Percentiles rank a stretch among this genome's conserved stretches.
Conservation (phyloP, 1,284 basidiomycete species). For the Ganoderma lucidum region DNA sequence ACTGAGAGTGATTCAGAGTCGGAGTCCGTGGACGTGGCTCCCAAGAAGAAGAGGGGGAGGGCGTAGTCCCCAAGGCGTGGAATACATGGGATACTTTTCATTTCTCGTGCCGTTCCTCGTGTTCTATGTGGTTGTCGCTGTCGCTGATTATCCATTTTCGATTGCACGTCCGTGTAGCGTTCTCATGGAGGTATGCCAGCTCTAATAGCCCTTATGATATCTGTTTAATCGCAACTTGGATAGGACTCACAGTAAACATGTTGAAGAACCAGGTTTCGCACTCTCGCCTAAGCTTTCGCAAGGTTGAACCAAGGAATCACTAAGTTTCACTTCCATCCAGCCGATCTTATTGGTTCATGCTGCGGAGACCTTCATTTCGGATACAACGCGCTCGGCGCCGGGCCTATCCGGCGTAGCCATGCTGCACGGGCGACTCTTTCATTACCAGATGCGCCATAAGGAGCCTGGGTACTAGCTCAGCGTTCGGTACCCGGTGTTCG, state of each 20-base stretch:
- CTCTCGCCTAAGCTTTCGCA: not conserved
- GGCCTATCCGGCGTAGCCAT: constrained; percentile 12
- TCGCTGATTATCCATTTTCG: constrained; percentile 6
- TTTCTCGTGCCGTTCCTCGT: constrained; percentile 12
- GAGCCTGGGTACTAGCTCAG: constrained; percentile 7
- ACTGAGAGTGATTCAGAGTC: constrained; percentile 34
- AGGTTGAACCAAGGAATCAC: not conserved
- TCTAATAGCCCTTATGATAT: not conserved
- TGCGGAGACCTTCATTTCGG: constrained; percentile 26
- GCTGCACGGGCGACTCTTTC: constrained; percentile 14
- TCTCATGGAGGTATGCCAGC: constrained; percentile 5
- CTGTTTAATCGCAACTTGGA: not conserved
- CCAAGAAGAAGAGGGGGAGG: constrained; percentile 33
- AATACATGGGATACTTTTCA: not conserved
- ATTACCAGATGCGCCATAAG: constrained; percentile 12
- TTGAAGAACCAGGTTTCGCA: not conserved
- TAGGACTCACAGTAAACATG: not conserved
- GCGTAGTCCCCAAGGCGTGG: constrained; percentile 8
- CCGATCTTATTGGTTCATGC: constrained; percentile 5
- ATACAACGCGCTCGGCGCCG: constrained; percentile 16
- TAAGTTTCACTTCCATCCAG: not conserved
- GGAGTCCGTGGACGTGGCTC: constrained; percentile 41
- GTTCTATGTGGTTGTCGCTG: constrained; percentile 9
- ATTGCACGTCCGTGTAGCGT: not conserved
- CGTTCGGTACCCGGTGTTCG: not conserved